Evolutionary conservation across 768 basidiomycete genomes (phyloP), one percentile per base, ranked within the genome.

Genomic region (Pisolithus tinctorius): DNA sequence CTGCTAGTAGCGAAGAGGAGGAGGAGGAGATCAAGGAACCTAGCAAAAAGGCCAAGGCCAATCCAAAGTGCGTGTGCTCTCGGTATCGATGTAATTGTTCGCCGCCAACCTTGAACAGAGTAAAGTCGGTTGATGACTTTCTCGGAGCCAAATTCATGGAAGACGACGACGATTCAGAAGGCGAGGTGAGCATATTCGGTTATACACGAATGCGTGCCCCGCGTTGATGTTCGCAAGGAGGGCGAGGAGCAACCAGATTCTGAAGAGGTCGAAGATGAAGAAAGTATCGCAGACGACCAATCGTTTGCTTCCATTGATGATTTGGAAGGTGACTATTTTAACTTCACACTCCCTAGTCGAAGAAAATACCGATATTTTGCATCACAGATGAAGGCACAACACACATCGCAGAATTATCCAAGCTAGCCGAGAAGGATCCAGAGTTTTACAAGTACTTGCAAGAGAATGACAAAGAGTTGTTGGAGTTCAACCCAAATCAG

Each of bases 371-470:
- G 23, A 47, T 20, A 20, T 11, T 14, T 20, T 6, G 26, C 34
- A 14, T 23, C 40, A 27, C 64, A 84, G 88, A 86, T 48, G 86
- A 88, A 50, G 90, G 86, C 23, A 73, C 74, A 48, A 69, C 74
- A 4, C 95, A 97, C 73, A 71, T 92, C 53, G 68, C 83, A 42
- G 88, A 95, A 50, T 78, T 99, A 13, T 84, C 88, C 37, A 84
- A 88, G 63, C 79, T 99, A 34, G 90, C 90, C 1, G 88, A 95
- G 69, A 93, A 92, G 65, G 95, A 99, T 67, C 95, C 95, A n/a
- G 95, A 96, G 63, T 99, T 98, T 72, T 99, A 82, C 84, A 92
- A 94, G 70, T 99, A 94, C 65, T 76, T 99, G 2, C 86, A 94
- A 71, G 91, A 98, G 69, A 93, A 99, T 63, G 96, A 99, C 69